A percentile compares a stretch with the other conserved stretches of the same genome.
These are phyloP conservation scores for Cryptococcus sp. DNA, from an alignment of 1,284 basidiomycete species.

Conservation along the genomic window DNA sequence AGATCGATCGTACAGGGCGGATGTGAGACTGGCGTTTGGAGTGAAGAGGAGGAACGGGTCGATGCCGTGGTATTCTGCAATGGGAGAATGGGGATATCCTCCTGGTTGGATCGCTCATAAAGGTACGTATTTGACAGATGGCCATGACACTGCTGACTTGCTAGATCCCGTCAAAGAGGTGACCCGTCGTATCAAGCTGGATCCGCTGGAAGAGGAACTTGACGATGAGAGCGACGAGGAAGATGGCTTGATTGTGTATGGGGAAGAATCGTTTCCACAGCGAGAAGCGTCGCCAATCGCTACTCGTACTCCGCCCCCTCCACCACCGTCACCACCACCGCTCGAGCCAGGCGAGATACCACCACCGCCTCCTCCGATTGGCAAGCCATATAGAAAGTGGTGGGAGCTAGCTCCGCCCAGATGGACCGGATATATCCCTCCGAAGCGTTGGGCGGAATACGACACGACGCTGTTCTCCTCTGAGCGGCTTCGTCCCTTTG, in stretches of 20 bases:
- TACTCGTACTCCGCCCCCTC: background rate
- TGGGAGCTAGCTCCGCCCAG: constrained; percentile 1
- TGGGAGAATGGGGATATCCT: constrained; percentile 28
- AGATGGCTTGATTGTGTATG: constrained; percentile 11
- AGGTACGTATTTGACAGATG: constrained; percentile 9
- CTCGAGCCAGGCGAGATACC: background rate
- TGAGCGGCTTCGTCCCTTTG: constrained; percentile 1
- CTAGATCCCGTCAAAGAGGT: background rate
- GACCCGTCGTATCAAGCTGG: constrained; percentile 3
- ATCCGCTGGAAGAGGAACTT: constrained; percentile 11
- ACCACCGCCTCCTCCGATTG: constrained; percentile 7
- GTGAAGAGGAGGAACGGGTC: constrained; percentile 9
- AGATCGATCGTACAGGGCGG: background rate
- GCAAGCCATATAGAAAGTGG: constrained; percentile 4
- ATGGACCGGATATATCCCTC: background rate
- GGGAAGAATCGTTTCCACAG: constrained; percentile 4
- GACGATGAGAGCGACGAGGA: constrained; percentile 7
- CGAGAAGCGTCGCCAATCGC: background rate
- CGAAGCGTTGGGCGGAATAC: constrained; percentile 7
- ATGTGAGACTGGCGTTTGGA: constrained; percentile 3
- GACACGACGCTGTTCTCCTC: constrained; percentile 5
- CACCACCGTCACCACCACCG: constrained; percentile 4
- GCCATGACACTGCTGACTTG: background rate
- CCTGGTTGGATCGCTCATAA: constrained; percentile 18
- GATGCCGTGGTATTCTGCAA: constrained; percentile 18